Evolutionary conservation across 495 filamentous ascomycete species (phyloP).

Genomic region (Echria macrotheca): DNA sequence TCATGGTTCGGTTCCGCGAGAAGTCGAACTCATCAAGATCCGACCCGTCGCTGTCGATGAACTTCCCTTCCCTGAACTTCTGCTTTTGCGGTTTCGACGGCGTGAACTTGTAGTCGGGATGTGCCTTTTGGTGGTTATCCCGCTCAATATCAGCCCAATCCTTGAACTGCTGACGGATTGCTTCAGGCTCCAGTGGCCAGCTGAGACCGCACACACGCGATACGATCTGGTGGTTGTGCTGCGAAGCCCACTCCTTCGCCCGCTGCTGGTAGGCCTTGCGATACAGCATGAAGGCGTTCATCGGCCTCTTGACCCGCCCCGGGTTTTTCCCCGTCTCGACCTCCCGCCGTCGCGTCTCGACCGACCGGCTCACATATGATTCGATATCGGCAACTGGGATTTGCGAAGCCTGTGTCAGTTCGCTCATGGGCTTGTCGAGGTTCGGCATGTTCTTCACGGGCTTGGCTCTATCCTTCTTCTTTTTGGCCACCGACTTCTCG

Average conservation of each 20-base stretch:
- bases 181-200: slow-evolving; percentile 74
- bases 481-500: slow-evolving; percentile 32
- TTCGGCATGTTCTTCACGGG: slow-evolving; percentile 44
- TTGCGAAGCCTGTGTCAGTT: slow-evolving; percentile 59
- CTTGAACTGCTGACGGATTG: slow-evolving; percentile 74
- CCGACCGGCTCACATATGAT: slow-evolving; percentile 67
- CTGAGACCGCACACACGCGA: slow-evolving; percentile 76
- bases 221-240: slow-evolving; percentile 94
- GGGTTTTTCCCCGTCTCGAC: slow-evolving; percentile 60
- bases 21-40: slow-evolving; percentile 37
- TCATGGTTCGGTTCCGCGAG: slow-evolving; percentile 26
- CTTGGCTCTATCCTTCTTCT: slow-evolving; percentile 48
- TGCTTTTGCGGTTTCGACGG: slow-evolving; percentile 64
- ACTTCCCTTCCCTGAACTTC: slow-evolving; percentile 35
- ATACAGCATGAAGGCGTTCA: slow-evolving; percentile 99
- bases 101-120: slow-evolving; percentile 93
- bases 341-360: slow-evolving; percentile 59
- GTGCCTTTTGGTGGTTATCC: slow-evolving; percentile 75
- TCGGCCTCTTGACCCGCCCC: slow-evolving; percentile 82
- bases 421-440: slow-evolving; percentile 67
- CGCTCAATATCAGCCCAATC: slow-evolving; percentile 75
- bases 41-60: slow-evolving; percentile 33
- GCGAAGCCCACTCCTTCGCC: slow-evolving; percentile 72
- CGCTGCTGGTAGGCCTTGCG: slow-evolving; percentile 87
- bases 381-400: slow-evolving; percentile 75